These are phyloP conservation scores for Penicillium waksmanii DNA, from an alignment of 495 filamentous ascomycete species.

Conservation along the genomic window DNA sequence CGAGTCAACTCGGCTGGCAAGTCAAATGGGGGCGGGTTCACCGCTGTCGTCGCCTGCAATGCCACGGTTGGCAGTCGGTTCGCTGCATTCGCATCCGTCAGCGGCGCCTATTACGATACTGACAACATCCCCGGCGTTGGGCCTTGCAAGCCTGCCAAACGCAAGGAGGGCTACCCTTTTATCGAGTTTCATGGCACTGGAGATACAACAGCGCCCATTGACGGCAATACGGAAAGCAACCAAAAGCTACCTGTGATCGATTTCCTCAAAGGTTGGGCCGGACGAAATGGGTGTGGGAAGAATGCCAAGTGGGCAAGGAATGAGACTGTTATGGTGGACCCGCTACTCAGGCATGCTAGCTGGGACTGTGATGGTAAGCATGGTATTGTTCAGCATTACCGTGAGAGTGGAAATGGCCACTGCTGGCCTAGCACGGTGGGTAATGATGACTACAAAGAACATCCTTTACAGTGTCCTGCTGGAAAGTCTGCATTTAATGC, in stretches of 20 bases:
- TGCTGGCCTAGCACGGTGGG: constrained; percentile 47
- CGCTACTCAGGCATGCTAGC: constrained; percentile 29
- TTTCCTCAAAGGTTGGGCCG: constrained; percentile 44
- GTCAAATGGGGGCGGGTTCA: constrained; percentile 63
- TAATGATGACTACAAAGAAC: constrained; percentile 37
- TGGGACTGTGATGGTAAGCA: constrained; percentile 42
- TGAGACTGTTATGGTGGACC: constrained; percentile 21
- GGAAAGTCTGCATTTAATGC: constrained; percentile 31
- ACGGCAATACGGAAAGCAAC: constrained; percentile 19
- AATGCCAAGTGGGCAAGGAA: constrained; percentile 23
- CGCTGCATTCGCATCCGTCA: constrained; percentile 51
- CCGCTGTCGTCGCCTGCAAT: constrained; percentile 56
- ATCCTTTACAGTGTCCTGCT: constrained; percentile 15
- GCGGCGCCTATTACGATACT: constrained; percentile 42
- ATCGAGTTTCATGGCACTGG: constrained; percentile 55
- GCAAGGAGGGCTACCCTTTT: constrained; percentile 37
- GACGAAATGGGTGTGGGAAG: constrained; percentile 31
- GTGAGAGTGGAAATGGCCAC: constrained; percentile 47
- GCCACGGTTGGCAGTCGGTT: constrained; percentile 38
- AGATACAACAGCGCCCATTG: constrained; percentile 35
- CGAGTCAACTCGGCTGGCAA: constrained; percentile 62
- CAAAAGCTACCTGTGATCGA: constrained; percentile 29
- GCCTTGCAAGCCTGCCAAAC: constrained; percentile 23
- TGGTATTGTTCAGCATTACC: constrained; percentile 51
- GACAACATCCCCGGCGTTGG: constrained; percentile 38